Evolutionary conservation across 805 yeast species (phyloP).

Genomic region (Kregervanrija delftensis): DNA sequence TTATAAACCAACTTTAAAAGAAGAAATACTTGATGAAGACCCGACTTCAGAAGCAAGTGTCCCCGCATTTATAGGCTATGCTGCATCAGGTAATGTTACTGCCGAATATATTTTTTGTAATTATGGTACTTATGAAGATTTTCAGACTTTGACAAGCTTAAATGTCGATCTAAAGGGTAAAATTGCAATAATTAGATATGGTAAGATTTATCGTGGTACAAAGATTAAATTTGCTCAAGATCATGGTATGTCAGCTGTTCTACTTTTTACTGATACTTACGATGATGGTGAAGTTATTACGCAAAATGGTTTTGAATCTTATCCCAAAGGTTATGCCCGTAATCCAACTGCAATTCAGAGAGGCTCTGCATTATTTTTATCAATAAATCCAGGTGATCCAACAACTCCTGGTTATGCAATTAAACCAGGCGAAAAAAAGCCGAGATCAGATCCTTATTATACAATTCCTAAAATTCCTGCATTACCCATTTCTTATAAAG

Average conservation of each 20-base stretch:
- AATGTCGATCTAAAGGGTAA: conserved; percentile 50
- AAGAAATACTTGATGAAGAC: conserved; percentile 43
- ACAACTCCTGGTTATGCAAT: conserved; percentile 66
- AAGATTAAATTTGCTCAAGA: conserved; percentile 75
- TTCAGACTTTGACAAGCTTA: conserved; percentile 34
- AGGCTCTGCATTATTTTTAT: conserved; percentile 63
- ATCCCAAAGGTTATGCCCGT: conserved; percentile 74
- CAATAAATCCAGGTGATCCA: conserved; percentile 69
- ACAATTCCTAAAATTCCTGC: conserved; percentile 63
- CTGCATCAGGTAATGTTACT: conserved; percentile 70
- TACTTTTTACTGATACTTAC: conserved; percentile 64
- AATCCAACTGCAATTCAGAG: conserved; percentile 72
- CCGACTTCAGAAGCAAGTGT: conserved; percentile 42
- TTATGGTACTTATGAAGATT: conserved; percentile 61
- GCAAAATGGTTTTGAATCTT: conserved; percentile 53
- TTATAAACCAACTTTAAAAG: conserved; percentile 47
- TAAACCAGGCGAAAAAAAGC: conserved; percentile 46
- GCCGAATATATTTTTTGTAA: conserved; percentile 60
- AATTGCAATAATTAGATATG: conserved; percentile 64
- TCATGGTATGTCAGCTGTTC: conserved; percentile 58
- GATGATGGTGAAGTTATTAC: conserved; percentile 50
- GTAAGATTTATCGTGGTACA: conserved; percentile 60
- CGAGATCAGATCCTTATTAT: conserved; percentile 41
- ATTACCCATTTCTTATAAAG: conserved; percentile 59
- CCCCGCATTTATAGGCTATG: conserved; percentile 73